Evolutionary conservation across 768 basidiomycete species (phyloP).

Genomic region (Lactarius sp.): DNA sequence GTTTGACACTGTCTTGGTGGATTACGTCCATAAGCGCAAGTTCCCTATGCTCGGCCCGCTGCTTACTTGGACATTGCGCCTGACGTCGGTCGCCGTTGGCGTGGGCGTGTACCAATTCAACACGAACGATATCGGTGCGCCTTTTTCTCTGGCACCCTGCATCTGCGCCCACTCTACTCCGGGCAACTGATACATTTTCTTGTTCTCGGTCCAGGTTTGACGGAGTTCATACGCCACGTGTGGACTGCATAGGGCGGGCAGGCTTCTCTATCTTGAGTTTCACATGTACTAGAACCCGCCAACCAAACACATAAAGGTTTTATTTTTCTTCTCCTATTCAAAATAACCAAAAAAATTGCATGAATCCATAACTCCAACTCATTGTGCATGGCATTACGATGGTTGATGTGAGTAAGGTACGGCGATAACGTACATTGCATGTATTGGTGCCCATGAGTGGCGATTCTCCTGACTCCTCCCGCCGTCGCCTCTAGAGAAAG

Average conservation of each 20-base stretch:
- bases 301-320: background rate
- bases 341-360: background rate
- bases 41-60: slow-evolving; percentile 76
- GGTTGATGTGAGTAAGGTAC: background rate
- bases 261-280: no score
- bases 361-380: background rate
- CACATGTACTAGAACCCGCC: slow-evolving; percentile 8
- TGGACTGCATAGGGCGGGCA: slow-evolving; percentile 63
- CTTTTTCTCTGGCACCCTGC: background rate
- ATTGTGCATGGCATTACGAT: background rate
- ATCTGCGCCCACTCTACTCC: background rate
- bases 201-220: slow-evolving; percentile 52
- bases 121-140: slow-evolving; percentile 94
- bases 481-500: no score
- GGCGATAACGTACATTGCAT: background rate
- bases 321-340: background rate
- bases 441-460: background rate
- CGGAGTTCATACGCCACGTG: slow-evolving; percentile 74
- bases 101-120: slow-evolving; percentile 97
- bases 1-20: slow-evolving; percentile 75
- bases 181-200: background rate
- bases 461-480: no score
- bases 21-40: slow-evolving; percentile 93
- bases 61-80: slow-evolving; percentile 69
- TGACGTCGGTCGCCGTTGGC: slow-evolving; percentile 72